phyloP scores from a whole-genome alignment of 352 stramenopile species.

The Albugo candida region DNA sequence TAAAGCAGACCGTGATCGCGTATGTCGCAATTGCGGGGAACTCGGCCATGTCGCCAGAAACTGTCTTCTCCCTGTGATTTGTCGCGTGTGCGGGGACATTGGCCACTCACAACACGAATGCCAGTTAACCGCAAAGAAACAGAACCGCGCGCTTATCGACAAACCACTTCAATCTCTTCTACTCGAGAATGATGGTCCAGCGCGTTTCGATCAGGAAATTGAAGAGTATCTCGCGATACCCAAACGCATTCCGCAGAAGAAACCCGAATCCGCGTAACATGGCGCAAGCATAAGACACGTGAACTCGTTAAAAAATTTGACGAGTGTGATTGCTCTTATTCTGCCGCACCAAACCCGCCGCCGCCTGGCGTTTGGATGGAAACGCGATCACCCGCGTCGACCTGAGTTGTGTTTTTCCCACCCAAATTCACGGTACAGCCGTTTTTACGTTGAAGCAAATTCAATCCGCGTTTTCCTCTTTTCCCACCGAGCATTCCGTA shows the following conservation, averaged over 20 bases:
- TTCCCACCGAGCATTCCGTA: constrained; percentile 90
- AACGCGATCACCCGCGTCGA: constrained; percentile 85
- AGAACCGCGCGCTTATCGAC: constrained; percentile 7
- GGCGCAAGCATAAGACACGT: too few species aligned
- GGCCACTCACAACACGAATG: constrained; percentile 34
- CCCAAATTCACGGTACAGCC: constrained; percentile 55
- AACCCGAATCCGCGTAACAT: too few species aligned
- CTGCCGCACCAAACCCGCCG: constrained; percentile 77
- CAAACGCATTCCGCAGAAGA: too few species aligned
- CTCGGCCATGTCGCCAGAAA: constrained; percentile 38
- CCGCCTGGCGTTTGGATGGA: constrained; percentile 92
- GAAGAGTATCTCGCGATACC: constrained; percentile 23
- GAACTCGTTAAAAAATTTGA: too few species aligned
- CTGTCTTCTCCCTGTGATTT: constrained; percentile 57
- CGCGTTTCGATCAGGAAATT: constrained; percentile 27
- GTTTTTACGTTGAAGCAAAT: constrained; percentile 69
- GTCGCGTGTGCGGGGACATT: constrained; percentile 54
- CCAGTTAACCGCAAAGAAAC: constrained; percentile 1
- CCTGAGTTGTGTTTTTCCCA: constrained; percentile 74
- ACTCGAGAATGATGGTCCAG: too few species aligned
- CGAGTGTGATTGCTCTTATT: too few species aligned
- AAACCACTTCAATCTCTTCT: constrained; percentile 2
- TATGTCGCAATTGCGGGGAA: constrained; percentile 65
- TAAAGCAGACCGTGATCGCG: constrained; percentile 30
- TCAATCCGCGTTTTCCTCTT: constrained; percentile 80